phyloP scores from a whole-genome alignment of 2,329 filamentous ascomycete species.

The Tolypocladium capitatum region DNA sequence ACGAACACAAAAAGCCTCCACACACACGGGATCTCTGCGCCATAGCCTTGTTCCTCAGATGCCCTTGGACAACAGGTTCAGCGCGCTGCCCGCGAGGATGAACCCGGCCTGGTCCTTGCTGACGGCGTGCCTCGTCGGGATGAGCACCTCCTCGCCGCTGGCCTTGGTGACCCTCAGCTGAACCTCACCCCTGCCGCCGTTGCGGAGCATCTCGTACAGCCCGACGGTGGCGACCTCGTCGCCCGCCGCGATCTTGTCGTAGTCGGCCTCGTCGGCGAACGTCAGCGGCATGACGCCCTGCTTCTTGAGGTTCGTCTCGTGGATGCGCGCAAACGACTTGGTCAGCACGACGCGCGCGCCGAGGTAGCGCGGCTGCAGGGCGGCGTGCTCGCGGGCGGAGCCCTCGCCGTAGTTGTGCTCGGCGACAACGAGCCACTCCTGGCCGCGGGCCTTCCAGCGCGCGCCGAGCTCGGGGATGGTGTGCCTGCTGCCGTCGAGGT shows the following conservation, averaged over 20 bases:
- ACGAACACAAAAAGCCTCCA: neutral
- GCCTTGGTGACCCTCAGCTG: slow-evolving; percentile 50
- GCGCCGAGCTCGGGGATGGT: slow-evolving; percentile 81
- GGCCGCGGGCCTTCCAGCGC: slow-evolving; percentile 63
- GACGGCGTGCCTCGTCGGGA: slow-evolving; percentile 78
- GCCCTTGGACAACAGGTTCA: slow-evolving; percentile 72
- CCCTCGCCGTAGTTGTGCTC: slow-evolving; percentile 97
- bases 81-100: slow-evolving; percentile 81
- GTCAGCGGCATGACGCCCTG: slow-evolving; percentile 93
- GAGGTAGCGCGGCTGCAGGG: slow-evolving; percentile 80
- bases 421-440: slow-evolving; percentile 85
- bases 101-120: slow-evolving; percentile 85
- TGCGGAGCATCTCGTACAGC: slow-evolving; percentile 66
- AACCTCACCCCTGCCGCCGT: slow-evolving; percentile 66
- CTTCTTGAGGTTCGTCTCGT: slow-evolving; percentile 95
- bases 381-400: slow-evolving; percentile 78
- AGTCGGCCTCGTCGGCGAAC: slow-evolving; percentile 78
- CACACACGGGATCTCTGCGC: neutral
- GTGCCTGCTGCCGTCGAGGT: slow-evolving; percentile 59
- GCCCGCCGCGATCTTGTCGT: slow-evolving; percentile 68
- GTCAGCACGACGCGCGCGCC: slow-evolving; percentile 72
- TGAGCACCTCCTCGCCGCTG: slow-evolving; percentile 49
- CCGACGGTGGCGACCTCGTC: slow-evolving; percentile 76
- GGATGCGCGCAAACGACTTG: slow-evolving; percentile 83
- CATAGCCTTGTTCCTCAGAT: slow-evolving; percentile 7